phyloP scores from a whole-genome alignment of 225 moss, liverwort and hornwort genomes.

The Asterella californica region DNA sequence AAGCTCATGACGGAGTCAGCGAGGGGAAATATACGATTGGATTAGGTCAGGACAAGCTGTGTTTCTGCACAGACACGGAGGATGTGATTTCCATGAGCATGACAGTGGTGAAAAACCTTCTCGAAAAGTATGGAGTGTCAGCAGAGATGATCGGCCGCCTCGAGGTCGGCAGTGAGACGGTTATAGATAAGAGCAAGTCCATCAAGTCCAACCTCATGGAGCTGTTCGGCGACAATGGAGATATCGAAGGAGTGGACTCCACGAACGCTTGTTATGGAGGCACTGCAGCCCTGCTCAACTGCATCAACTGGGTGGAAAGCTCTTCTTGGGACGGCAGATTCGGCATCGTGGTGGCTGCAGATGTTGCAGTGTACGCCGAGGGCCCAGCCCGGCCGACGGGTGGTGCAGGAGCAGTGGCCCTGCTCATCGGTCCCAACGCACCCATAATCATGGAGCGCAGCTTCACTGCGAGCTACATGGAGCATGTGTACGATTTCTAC shows the following conservation, averaged over 20 bases:
- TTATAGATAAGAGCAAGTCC: constrained; percentile 91
- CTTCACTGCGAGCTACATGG: constrained; percentile 74
- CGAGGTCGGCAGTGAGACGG: constrained; percentile 91
- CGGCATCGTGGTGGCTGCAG: constrained; percentile 84
- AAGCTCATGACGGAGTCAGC: constrained; percentile 68
- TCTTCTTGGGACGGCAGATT: constrained; percentile 90
- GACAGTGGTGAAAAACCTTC: constrained; percentile 67
- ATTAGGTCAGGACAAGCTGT: constrained; percentile 72
- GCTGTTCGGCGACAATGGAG: constrained; percentile 80
- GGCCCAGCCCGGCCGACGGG: constrained; percentile 65
- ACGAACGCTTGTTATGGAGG: constrained; percentile 97
- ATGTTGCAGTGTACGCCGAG: constrained; percentile 83
- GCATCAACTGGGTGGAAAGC: constrained; percentile 95
- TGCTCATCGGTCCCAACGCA: constrained; percentile 86
- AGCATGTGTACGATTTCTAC: constrained; percentile 85
- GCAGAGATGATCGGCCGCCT: constrained; percentile 73
- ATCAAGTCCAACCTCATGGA: constrained; percentile 81
- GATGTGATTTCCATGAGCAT: constrained; percentile 77
- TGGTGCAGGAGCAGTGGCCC: constrained; percentile 76
- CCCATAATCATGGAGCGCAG: constrained; percentile 81
- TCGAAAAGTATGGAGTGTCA: constrained; percentile 66
- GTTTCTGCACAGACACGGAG: constrained; percentile 80
- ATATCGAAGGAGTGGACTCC: constrained; percentile 92
- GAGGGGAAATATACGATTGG: constrained; percentile 96
- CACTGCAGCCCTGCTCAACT: constrained; percentile 85